phyloP scores from a whole-genome alignment of 2,329 filamentous ascomycete species.

The Cordyceps militaris region DNA sequence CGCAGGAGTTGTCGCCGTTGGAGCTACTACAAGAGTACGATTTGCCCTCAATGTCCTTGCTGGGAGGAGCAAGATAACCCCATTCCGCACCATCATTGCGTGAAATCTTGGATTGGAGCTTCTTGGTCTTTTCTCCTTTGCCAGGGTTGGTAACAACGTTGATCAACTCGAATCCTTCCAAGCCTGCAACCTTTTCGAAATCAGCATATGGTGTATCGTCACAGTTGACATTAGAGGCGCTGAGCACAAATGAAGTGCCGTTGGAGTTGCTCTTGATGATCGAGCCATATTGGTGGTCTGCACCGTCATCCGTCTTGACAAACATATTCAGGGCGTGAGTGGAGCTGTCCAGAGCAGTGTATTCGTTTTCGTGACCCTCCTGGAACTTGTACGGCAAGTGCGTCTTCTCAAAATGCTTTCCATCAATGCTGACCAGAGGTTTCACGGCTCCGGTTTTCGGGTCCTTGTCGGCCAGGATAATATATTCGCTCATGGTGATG shows the following conservation, averaged over 20 bases:
- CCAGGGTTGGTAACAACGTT: constrained; percentile 75
- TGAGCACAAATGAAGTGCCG: constrained; percentile 88
- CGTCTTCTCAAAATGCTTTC: constrained; percentile 71
- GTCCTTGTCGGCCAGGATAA: constrained; percentile 75
- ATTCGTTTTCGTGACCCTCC: constrained; percentile 69
- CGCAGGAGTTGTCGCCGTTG: constrained; percentile 60
- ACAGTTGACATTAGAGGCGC: constrained; percentile 73
- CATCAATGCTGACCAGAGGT: constrained; percentile 80
- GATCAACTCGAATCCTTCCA: constrained; percentile 84
- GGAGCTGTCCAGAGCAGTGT: constrained; percentile 90
- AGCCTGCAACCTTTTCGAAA: constrained; percentile 88
- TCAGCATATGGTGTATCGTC: constrained; percentile 75
- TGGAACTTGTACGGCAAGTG: constrained; percentile 82
- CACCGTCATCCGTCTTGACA: constrained; percentile 65
- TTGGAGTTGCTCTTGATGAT: constrained; percentile 99
- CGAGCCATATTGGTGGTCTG: constrained; percentile 66
- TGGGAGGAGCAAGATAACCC: constrained; percentile 67
- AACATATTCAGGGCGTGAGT: constrained; percentile 93
- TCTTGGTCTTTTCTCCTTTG: constrained; percentile 71
- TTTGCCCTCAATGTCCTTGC: constrained; percentile 63
- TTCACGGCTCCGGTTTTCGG: constrained; percentile 61
- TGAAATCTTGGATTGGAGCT: constrained; percentile 82
- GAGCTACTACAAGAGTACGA: constrained; percentile 59
- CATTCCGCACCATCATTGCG: constrained; percentile 94
- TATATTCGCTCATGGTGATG: constrained; percentile 94